These are phyloP conservation scores for Tirmania nivea DNA, from an alignment of 495 filamentous ascomycete genomes.

Conservation along the genomic window DNA sequence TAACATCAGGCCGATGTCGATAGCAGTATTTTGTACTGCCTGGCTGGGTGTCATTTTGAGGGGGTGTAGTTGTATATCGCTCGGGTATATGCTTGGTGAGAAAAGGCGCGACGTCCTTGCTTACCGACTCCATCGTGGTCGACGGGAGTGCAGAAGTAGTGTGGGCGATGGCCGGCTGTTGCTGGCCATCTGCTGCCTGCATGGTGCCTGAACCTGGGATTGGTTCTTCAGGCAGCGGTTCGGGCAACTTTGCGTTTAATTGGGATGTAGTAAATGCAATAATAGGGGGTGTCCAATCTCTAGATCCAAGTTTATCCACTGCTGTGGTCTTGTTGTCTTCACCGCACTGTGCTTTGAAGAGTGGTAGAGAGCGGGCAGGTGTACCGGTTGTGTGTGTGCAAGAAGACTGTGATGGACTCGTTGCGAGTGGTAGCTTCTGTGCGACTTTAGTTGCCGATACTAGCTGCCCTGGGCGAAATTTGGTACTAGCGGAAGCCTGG, in stretches of 20 bases:
- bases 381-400: no score
- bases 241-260: background rate
- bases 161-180: background rate
- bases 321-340: no score
- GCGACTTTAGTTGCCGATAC: no score
- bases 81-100: conserved; percentile 66
- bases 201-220: background rate
- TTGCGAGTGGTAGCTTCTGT: no score
- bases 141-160: background rate
- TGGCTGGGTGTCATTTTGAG: conserved; percentile 22
- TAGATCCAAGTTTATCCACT: no score
- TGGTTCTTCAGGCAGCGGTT: background rate
- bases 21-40: conserved; percentile 88
- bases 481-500: no score
- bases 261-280: background rate
- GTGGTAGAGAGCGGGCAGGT: no score
- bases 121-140: conserved; percentile 6
- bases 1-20: conserved; percentile 79
- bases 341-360: no score
- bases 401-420: no score
- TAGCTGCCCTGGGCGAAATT: no score
- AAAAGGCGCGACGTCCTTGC: conserved; percentile 46
- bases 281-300: no score
- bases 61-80: conserved; percentile 45
- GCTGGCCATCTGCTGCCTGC: background rate